A percentile compares a stretch with the other conserved stretches of the same genome.
These are phyloP conservation scores for Metschnikowia hibisci DNA, from an alignment of 805 yeast species.

Conservation along the genomic window DNA sequence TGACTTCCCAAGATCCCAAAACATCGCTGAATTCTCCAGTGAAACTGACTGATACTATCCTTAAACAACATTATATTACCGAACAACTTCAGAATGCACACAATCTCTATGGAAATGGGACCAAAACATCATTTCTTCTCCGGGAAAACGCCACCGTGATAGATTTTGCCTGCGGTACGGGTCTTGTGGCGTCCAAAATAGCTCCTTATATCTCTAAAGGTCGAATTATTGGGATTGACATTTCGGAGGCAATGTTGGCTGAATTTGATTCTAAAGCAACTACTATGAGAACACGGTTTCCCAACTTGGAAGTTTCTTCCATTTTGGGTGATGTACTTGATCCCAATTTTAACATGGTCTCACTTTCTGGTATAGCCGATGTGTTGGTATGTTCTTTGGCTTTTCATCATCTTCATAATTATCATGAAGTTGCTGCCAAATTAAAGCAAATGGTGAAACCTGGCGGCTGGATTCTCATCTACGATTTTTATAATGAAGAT, in stretches of 20 bases:
- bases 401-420: conserved; percentile 37
- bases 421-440: conserved; percentile 26
- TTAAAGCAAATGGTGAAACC: conserved; percentile 30
- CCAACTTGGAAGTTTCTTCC: conserved; percentile 15
- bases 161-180: conserved; percentile 46
- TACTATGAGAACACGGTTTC: neutral
- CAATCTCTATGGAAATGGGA: conserved; percentile 1
- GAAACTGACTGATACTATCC: no score
- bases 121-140: conserved; percentile 5
- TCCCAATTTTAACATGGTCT: conserved; percentile 8
- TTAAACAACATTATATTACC: no score
- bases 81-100: neutral
- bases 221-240: conserved; percentile 35
- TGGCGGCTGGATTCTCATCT: conserved; percentile 32
- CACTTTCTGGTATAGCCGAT: conserved; percentile 20
- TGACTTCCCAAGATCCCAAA: no score
- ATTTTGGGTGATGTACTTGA: conserved; percentile 26
- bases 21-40: no score
- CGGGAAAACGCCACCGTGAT: conserved; percentile 24
- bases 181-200: conserved; percentile 30
- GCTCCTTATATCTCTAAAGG: conserved; percentile 25
- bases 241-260: conserved; percentile 24
- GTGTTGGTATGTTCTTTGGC: conserved; percentile 34
- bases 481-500: conserved; percentile 38
- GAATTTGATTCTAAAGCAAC: conserved; percentile 12